Evolutionary conservation across 2,329 filamentous ascomycete species (phyloP), one percentile per base, ranked within the genome.

Genomic region (Cladorrhinum sp.): DNA sequence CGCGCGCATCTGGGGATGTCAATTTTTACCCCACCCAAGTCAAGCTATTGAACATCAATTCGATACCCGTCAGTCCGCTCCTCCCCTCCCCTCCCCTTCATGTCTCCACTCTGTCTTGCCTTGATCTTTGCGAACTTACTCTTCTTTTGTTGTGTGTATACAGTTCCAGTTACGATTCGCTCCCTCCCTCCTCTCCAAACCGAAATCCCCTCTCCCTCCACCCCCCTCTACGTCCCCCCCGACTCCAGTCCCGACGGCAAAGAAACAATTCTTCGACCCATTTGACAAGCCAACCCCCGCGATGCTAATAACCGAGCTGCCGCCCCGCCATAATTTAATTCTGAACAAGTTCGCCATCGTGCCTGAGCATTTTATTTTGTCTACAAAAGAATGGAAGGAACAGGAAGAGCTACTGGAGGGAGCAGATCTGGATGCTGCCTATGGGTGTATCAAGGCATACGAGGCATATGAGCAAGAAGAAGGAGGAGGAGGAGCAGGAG

Each of bases 341-440:
- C 77, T 92, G 46, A 92, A 92, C 78, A 92, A 91, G 73, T 92
- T 89, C 67, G 87, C 89, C 54, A 75, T 92, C 54, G 86, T 90
- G 33, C 81, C 83, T 0, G 81, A 86, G 67, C 89, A 92, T 74
- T 90, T 89, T 70, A 90, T 92, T 66, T 80, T 92, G 53, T 83
- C 85, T 0, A 92, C 89, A 0, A 82, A 75, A n/a, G 72, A 75
- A 1, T 86, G 86, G 71, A 83, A 85, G 69, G 75, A 77, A n/a
- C 89, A 92, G 76, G 86, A 84, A 1, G 77, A 88, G 65, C 69
- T 87, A 4, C 78, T 92, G 1, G 86, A 87, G 55, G 72, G 75
- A 12, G 76, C 75, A 24, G 89, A 91, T 67, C 74, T 91, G 26
- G 82, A 77, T 14, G 84, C 83, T 0, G 82, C 87, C 1, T 82